phyloP scores from a whole-genome alignment of 2,329 filamentous ascomycete species.

The Colletotrichum theobromicola region DNA sequence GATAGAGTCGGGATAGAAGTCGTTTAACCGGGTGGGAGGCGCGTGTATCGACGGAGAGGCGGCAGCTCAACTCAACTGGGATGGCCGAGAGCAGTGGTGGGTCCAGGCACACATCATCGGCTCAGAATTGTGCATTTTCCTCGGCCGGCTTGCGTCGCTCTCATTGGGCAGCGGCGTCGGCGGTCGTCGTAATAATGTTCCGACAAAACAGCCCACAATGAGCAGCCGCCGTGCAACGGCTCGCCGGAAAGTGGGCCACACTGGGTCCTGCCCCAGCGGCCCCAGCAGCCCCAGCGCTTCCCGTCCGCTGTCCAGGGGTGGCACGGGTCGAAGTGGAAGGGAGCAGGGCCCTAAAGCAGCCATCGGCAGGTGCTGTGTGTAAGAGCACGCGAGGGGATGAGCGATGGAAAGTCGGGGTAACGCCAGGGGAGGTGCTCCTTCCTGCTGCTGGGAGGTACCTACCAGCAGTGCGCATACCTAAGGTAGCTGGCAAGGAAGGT shows the following conservation, averaged over 20 bases:
- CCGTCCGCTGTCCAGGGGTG: conserved; percentile 7
- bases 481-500: background rate
- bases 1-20: background rate
- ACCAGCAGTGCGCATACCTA: background rate
- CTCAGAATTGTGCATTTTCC: conserved; percentile 15
- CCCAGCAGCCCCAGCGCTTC: conserved; percentile 4
- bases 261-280: conserved; percentile 14
- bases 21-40: background rate
- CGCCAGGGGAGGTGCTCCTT: background rate
- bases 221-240: background rate
- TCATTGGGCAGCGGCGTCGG: background rate
- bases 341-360: conserved; percentile 12
- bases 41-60: background rate
- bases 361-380: conserved; percentile 9
- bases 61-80: conserved; percentile 14
- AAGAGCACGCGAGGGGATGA: background rate
- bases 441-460: background rate
- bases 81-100: conserved; percentile 10
- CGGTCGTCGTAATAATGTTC: background rate
- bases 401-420: conserved; percentile 2
- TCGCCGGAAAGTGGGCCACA: conserved; percentile 14
- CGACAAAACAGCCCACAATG: background rate
- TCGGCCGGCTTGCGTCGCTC: background rate
- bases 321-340: conserved; percentile 6
- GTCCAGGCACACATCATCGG: background rate